These are phyloP conservation scores for Carex arenaria DNA, from an alignment of 202 grass and related monocot genomes.

Conservation along the genomic window DNA sequence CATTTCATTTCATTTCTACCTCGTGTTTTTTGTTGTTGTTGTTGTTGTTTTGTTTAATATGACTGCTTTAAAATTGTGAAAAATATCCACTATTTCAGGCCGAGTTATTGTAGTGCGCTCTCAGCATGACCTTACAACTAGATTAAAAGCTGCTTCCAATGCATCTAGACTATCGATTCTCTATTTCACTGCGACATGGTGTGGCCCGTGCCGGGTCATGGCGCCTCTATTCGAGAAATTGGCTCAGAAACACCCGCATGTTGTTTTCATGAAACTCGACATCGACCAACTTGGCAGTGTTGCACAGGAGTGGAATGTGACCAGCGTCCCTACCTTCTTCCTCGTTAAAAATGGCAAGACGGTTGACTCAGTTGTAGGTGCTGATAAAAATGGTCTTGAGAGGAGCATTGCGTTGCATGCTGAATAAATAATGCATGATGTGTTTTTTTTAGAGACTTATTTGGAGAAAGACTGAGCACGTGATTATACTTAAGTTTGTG, in stretches of 20 bases:
- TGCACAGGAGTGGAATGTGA: conserved; percentile 50
- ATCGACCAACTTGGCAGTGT: conserved; percentile 45
- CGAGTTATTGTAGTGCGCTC: conserved; percentile 46
- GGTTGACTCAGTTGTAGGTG: conserved; percentile 49
- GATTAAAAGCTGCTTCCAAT: conserved; percentile 39
- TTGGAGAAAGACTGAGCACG: not conserved
- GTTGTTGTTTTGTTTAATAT: not conserved
- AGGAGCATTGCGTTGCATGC: conserved; percentile 42
- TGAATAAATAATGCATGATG: not conserved
- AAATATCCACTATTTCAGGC: conserved; percentile 29
- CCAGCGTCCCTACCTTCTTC: conserved; percentile 61
- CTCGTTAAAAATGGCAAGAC: conserved; percentile 56
- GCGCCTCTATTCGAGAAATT: conserved; percentile 54
- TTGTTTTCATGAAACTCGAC: conserved; percentile 61
- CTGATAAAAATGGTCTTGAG: conserved; percentile 53
- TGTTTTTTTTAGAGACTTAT: not conserved
- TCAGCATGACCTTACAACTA: conserved; percentile 37
- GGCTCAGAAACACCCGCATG: conserved; percentile 41
- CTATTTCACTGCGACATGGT: conserved; percentile 76
- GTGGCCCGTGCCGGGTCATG: conserved; percentile 59
- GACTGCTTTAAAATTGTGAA: not conserved
- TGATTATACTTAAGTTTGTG: conserved; percentile 6
- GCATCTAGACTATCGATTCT: conserved; percentile 36
- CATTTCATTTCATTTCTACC: not conserved
- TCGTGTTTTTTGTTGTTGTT: too few relatives aligned